phyloP scores from a whole-genome alignment of 2,329 filamentous ascomycete species.

The Aspergillus terreus region DNA sequence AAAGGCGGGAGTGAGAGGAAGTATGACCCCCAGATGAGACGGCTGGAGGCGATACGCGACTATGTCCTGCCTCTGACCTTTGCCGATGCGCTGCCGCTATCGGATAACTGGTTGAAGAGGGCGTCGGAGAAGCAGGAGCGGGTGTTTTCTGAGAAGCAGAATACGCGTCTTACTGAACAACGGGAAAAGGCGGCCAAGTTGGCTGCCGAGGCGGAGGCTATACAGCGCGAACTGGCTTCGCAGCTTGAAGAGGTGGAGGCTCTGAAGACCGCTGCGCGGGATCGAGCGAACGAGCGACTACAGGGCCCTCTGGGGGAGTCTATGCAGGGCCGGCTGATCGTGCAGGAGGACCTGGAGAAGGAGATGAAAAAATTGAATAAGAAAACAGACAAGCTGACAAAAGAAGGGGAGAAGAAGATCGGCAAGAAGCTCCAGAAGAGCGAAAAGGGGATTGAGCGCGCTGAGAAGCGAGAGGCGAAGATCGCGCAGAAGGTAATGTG shows the following conservation, averaged over 20 bases:
- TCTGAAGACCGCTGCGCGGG: background rate
- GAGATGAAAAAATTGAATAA: constrained; percentile 7
- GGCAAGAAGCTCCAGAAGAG: constrained; percentile 7
- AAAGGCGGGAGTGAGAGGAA: background rate
- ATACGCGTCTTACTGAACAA: background rate
- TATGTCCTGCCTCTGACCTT: constrained; percentile 5
- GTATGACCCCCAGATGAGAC: constrained; percentile 8
- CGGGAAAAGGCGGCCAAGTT: constrained; percentile 5
- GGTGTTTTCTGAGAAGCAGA: constrained; percentile 8
- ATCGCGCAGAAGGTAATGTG: constrained; percentile 13
- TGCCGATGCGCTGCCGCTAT: background rate
- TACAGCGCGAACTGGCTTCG: constrained; percentile 1
- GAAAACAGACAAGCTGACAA: constrained; percentile 4
- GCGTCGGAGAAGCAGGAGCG: constrained; percentile 6
- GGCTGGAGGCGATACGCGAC: constrained; percentile 6
- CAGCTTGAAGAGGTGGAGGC: constrained; percentile 8
- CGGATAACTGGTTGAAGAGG: constrained; percentile 8
- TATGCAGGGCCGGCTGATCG: constrained; percentile 1
- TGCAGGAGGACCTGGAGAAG: constrained; percentile 11
- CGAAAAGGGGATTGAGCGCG: constrained; percentile 2
- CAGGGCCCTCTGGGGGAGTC: constrained; percentile 12
- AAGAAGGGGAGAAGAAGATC: constrained; percentile 8
- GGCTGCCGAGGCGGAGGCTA: constrained; percentile 5
- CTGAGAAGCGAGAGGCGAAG: constrained; percentile 8
- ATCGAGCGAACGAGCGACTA: constrained; percentile 6